Conservation (phyloP, 1,284 basidiomycete genomes). For the Pterula multifida region DNA sequence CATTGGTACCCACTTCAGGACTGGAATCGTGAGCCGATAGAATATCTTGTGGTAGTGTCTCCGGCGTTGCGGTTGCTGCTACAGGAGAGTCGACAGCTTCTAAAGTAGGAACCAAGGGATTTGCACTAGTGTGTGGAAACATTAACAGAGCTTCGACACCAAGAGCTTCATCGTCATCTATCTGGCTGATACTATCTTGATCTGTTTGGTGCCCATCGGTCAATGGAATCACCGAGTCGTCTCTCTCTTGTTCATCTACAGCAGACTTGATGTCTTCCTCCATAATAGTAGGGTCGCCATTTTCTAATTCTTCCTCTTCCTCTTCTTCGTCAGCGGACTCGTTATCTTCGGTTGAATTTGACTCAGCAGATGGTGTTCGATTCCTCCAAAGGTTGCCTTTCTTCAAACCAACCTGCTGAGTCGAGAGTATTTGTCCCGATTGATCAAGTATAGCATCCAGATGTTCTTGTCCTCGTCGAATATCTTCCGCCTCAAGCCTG, state of each 20-base stretch:
- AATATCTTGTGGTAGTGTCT: not conserved
- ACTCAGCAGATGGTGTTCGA: not conserved
- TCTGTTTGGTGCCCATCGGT: not conserved
- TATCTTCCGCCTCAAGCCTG: constrained; percentile 33
- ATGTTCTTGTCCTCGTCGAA: constrained; percentile 55
- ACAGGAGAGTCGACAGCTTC: not conserved
- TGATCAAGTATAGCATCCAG: constrained; percentile 86
- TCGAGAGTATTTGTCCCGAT: constrained; percentile 79
- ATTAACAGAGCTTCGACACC: not conserved
- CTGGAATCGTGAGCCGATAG: not conserved
- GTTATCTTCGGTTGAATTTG: constrained; percentile 10
- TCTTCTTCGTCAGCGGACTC: constrained; percentile 12
- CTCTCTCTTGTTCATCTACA: not conserved
- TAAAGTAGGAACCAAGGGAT: not conserved
- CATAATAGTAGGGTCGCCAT: constrained; percentile 14
- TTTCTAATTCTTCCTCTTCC: constrained; percentile 13
- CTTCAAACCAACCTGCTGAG: constrained; percentile 64
- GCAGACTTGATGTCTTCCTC: constrained; percentile 2
- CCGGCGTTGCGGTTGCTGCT: not conserved
- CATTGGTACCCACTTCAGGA: not conserved
- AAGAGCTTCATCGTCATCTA: not conserved
- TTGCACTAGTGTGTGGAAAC: not conserved
- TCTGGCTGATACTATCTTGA: not conserved
- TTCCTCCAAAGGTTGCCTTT: constrained; percentile 22
- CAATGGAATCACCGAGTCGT: not conserved